Evolutionary conservation across 1,284 basidiomycete species (phyloP), one percentile per base, ranked within the genome.

Genomic region (Apiotrichum gracile): DNA sequence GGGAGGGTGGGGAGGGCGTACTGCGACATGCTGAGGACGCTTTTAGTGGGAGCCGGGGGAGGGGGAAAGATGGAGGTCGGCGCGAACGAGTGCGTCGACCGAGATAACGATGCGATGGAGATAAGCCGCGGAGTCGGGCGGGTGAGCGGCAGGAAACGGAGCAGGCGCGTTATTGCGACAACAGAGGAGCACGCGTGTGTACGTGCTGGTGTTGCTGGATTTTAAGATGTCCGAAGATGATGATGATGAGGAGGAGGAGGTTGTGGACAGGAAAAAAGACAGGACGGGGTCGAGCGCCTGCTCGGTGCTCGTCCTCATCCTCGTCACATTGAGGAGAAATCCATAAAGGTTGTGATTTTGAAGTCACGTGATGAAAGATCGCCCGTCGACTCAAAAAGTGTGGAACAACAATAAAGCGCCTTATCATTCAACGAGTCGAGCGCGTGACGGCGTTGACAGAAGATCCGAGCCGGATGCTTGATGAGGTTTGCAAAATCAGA

Each of bases 1-100:
- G 84, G 85, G 4, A 87, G 54, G 12, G 57, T 39, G 14, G 67
- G 74, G n/a, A 74, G 68, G 21, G 54, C 59, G 54, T 61, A 70
- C 29, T 47, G 25, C 19, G 51, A 53, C 44, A 48, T 49, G 29
- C 39, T 46, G 34, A 42, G 19, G 26, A 19, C n/a, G 49, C 16
- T 52, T 19, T 14, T 56, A 45, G 31, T 25, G 1, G 17, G 12
- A 12, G 31, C 7, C 3, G n/a, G 22, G 38, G 39, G 40, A 31
- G 47, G 46, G 26, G 27, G 33, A 27, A 25, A 26, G 25, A 16
- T 31, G 25, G 24, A 35, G 37, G 17, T 35, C 21, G 27, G 51
- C 27, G 43, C 8, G 43, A 33, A 43, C 17, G 37, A 41, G 38
- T 43, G 27, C 14, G n/a, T 6, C 31, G 31, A 31, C 31, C 31